Conservation (phyloP, 345 rosid genomes). For the Leavenworthia alabamica region DNA sequence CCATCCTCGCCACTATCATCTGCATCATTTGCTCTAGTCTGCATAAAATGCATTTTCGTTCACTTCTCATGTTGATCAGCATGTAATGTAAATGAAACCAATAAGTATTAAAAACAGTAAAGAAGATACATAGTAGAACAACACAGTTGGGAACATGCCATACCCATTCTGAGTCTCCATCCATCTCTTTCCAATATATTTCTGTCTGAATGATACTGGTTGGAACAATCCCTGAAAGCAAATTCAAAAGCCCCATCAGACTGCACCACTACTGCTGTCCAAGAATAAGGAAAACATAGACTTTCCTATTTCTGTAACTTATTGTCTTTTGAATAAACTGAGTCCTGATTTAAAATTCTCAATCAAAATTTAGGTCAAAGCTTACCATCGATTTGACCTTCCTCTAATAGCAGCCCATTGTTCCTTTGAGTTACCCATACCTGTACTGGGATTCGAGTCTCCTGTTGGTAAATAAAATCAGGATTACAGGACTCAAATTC, state of each 20-base stretch:
- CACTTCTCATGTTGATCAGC: neutral
- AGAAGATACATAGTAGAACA: neutral
- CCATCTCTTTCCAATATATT: constrained; percentile 83
- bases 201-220: constrained; percentile 58
- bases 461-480: constrained; percentile 43
- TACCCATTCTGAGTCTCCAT: constrained; percentile 99
- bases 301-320: neutral
- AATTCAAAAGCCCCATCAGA: constrained; percentile 4
- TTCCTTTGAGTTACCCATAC: constrained; percentile 76
- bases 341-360: neutral
- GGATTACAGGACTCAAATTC: constrained; percentile 9
- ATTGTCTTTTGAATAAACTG: neutral
- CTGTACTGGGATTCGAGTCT: constrained; percentile 72
- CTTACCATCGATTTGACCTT: constrained; percentile 67
- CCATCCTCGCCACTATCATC: constrained; percentile 72
- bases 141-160: constrained; percentile 24
- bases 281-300: neutral
- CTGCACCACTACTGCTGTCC: neutral
- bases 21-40: constrained; percentile 72
- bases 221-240: constrained; percentile 73
- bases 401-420: constrained; percentile 70
- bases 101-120: neutral
- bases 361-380: neutral
- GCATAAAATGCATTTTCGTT: constrained; percentile 19
- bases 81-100: constrained; percentile 12